Conservation (phyloP, 345 rosid genomes). For the Heritiera fomes region DNA sequence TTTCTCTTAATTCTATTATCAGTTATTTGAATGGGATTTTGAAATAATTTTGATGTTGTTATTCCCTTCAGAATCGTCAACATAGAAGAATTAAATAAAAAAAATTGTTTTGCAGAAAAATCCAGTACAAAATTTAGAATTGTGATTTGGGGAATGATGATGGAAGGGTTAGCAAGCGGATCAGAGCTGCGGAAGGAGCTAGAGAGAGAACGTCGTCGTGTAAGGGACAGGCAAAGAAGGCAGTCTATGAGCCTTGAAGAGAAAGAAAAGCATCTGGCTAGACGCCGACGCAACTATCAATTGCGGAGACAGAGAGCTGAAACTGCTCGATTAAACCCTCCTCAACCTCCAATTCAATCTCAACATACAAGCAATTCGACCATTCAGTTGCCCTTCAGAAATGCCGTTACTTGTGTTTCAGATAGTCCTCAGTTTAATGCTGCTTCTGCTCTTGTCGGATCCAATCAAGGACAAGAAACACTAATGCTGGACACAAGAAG, state of each 20-base stretch:
- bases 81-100: not conserved
- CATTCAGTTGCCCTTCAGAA: slow-evolving; percentile 27
- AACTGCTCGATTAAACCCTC: slow-evolving; percentile 41
- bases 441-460: slow-evolving; percentile 22
- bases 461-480: slow-evolving; percentile 28
- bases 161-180: slow-evolving; percentile 44
- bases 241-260: slow-evolving; percentile 87
- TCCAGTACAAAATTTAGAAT: not conserved
- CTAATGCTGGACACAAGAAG: slow-evolving; percentile 26
- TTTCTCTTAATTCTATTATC: not conserved
- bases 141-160: slow-evolving; percentile 12
- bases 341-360: slow-evolving; percentile 39
- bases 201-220: slow-evolving; percentile 80
- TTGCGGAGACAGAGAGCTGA: slow-evolving; percentile 71
- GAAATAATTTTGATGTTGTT: not conserved
- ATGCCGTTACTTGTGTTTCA: slow-evolving; percentile 34
- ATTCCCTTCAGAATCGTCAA: not conserved
- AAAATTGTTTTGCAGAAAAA: not conserved
- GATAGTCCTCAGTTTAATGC: slow-evolving; percentile 29
- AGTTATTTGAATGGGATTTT: not conserved
- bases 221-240: slow-evolving; percentile 80
- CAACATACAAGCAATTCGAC: slow-evolving; percentile 20
- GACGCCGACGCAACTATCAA: slow-evolving; percentile 87
- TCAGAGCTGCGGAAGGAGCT: slow-evolving; percentile 64
- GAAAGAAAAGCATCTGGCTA: slow-evolving; percentile 84